Conservation (phyloP, 2,329 filamentous ascomycete genomes). For the Trichoderma sp. region DNA sequence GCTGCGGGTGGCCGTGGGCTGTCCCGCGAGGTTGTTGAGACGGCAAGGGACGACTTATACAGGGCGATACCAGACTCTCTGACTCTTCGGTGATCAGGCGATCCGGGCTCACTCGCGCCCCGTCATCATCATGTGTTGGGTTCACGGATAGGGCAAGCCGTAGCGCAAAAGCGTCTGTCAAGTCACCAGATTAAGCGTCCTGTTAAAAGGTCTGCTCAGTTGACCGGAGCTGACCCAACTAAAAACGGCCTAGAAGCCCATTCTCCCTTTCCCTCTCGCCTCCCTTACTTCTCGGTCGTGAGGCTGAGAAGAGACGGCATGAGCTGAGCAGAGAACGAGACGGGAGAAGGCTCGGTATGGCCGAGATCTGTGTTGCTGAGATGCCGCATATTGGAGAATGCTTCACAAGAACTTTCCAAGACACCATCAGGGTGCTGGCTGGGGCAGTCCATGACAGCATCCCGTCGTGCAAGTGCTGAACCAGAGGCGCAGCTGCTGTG, state of each 20-base stretch:
- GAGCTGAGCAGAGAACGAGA: background rate
- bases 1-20: constrained; percentile 16
- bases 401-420: no score
- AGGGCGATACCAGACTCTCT: background rate
- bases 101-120: background rate
- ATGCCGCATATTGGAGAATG: background rate
- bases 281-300: background rate
- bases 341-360: background rate
- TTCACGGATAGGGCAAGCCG: background rate
- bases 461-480: background rate
- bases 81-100: background rate
- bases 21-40: constrained; percentile 24
- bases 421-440: background rate
- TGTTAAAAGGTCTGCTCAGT: background rate
- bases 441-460: no score
- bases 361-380: background rate
- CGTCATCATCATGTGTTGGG: background rate
- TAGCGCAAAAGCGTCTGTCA: background rate
- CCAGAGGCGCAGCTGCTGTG: constrained; percentile 22
- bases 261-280: background rate
- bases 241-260: background rate
- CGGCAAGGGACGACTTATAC: background rate
- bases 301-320: background rate
- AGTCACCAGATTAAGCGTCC: constrained; percentile 2
- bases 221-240: constrained; percentile 7